These are phyloP conservation scores for Glycine tomentella DNA, from an alignment of 306 rosid genomes.

Conservation along the genomic window DNA sequence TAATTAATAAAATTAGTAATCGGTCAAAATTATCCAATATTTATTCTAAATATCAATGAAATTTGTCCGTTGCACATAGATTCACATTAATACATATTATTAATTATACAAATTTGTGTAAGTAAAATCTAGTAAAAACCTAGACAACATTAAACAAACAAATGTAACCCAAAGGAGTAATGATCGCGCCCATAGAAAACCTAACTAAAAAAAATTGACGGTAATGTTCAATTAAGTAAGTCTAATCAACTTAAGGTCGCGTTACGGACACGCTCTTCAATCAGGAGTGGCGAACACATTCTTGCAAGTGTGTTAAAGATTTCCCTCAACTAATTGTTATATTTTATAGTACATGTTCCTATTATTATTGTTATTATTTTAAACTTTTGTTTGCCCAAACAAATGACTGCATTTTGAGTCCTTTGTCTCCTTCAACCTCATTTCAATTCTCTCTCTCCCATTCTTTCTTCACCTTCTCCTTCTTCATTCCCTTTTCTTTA, in stretches of 20 bases:
- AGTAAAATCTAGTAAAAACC: background rate
- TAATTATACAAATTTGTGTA: background rate
- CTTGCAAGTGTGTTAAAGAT: conserved; percentile 45
- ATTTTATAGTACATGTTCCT: conserved; percentile 32
- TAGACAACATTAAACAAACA: too few relatives aligned
- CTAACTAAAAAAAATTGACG: background rate
- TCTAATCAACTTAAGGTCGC: conserved; percentile 21
- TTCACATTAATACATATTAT: background rate
- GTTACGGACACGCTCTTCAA: conserved; percentile 57
- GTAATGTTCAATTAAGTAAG: background rate
- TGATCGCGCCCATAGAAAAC: conserved; percentile 5
- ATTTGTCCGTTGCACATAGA: background rate
- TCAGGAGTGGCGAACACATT: conserved; percentile 45
- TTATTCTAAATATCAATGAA: background rate
- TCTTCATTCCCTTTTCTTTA: conserved; percentile 48
- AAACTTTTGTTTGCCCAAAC: conserved; percentile 60
- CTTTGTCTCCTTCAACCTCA: conserved; percentile 43
- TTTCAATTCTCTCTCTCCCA: conserved; percentile 20
- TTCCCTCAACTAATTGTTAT: conserved; percentile 52
- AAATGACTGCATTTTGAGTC: conserved; percentile 69
- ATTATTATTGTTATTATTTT: conserved; percentile 33
- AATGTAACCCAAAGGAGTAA: background rate
- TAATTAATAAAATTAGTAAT: too few relatives aligned
- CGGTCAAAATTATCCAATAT: too few relatives aligned
- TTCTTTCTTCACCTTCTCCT: background rate